Conservation (phyloP, 2,329 filamentous ascomycete species). For the Alternaria brassicae region DNA sequence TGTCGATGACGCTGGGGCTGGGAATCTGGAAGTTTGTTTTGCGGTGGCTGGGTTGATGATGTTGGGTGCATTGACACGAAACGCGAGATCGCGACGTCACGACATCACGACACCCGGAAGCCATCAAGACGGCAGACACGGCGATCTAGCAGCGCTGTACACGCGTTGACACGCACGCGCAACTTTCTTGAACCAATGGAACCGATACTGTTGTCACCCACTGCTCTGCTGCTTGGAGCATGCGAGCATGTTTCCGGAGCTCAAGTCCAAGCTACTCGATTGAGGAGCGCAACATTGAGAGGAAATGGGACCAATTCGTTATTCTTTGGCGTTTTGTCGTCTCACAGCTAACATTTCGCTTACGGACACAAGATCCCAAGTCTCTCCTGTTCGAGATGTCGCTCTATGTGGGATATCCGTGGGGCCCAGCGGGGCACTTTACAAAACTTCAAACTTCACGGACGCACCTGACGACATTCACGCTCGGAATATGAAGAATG, state of each 20-base stretch:
- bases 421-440: neutral
- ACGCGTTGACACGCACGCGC: neutral
- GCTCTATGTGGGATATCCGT: neutral
- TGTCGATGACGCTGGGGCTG: constrained; percentile 24
- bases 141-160: neutral
- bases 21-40: constrained; percentile 13
- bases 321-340: neutral
- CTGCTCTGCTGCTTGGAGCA: neutral
- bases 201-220: neutral
- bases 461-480: neutral
- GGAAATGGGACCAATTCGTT: neutral
- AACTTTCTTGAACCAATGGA: neutral
- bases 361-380: neutral
- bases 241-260: neutral
- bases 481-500: neutral
- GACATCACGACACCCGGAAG: constrained; percentile 15
- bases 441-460: neutral
- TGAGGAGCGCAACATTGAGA: neutral
- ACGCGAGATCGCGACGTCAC: constrained; percentile 28
- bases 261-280: neutral
- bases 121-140: constrained; percentile 5
- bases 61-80: constrained; percentile 23
- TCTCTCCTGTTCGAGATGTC: neutral
- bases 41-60: constrained; percentile 25
- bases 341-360: neutral